Base-by-base conservation (phyloP, 2,329 filamentous ascomycete genomes). In the Kalmusia sp. region DNA sequence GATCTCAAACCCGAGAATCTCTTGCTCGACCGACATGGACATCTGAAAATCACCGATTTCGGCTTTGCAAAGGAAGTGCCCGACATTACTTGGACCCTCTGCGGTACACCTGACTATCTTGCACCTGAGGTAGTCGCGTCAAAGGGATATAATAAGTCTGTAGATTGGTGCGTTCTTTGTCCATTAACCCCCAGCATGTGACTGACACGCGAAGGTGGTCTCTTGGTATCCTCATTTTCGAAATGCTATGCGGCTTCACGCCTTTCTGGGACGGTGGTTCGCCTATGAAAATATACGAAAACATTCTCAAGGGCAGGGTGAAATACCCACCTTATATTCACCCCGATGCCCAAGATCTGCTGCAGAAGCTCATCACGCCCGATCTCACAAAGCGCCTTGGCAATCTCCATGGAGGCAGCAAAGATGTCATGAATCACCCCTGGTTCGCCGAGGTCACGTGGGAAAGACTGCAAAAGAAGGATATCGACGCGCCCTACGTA, bases 241-340 rank as follows among this genome's bases (percentile, higher is more conserved):
- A 99, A 82, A 99, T 99, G 95, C 85, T 99, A 31, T 98, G 95
- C 73, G 95, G 95, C 24, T 99, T 97, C 77, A 99, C 95, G 4
- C 95, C 95, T 4, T 99, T 99, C 81, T 99, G 95, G 93, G 95
- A 99, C 75, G 91, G 91, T 67, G 95, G 93, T 50, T 96, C 92
- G 38, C 93, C 95, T 2, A 96, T 99, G 86, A 97, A 96, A 79
- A 99, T 99, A 70, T 99, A 99, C 79, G 95, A 99, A 80, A 99
- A 99, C 75, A 99, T 99, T 69, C 85, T 99, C 60, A 93, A 92
- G 70, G 95, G 93, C 55, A 89, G 90, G 67, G 91, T 99, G 76
- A 98, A 97, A 79, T 99, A 98, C 74, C 95, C 95, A 49, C 89
- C 91, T 5, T 99, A 98, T 74, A 91, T 99, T 68, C 92, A 98